Evolutionary conservation across 306 rosid genomes (phyloP).

Genomic region (Quercus aquifolioides): DNA sequence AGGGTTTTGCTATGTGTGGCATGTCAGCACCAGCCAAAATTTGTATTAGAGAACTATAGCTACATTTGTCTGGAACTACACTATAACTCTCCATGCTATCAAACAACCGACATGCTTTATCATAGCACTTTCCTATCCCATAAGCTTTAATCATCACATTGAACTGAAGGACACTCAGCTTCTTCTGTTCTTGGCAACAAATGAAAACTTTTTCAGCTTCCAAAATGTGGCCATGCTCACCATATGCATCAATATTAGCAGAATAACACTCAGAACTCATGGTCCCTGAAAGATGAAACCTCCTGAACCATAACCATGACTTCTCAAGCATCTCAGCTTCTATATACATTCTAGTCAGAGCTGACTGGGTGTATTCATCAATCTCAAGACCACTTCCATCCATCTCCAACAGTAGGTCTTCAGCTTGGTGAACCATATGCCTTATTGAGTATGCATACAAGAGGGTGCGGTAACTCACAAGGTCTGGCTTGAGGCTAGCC

Average conservation of each 20-base stretch:
- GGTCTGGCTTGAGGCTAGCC: constrained; percentile 53
- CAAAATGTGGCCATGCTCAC: constrained; percentile 51
- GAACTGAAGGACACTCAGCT: constrained; percentile 61
- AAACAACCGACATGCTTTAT: constrained; percentile 55
- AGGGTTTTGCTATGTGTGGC: constrained; percentile 55
- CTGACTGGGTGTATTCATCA: constrained; percentile 77
- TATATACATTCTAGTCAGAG: constrained; percentile 75
- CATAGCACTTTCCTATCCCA: constrained; percentile 59
- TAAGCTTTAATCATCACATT: constrained; percentile 93
- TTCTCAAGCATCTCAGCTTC: constrained; percentile 54
- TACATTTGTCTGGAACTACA: constrained; percentile 60
- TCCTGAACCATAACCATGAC: constrained; percentile 75
- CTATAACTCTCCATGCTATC: constrained; percentile 56
- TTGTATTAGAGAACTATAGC: constrained; percentile 70
- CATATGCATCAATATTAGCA: constrained; percentile 79
- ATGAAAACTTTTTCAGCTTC: constrained; percentile 77
- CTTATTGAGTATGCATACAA: constrained; percentile 66
- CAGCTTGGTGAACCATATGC: constrained; percentile 60
- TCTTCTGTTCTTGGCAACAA: constrained; percentile 63
- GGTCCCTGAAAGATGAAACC: constrained; percentile 57
- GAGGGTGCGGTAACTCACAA: constrained; percentile 73
- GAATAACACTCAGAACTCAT: constrained; percentile 72
- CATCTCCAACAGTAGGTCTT: constrained; percentile 65
- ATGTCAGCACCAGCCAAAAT: constrained; percentile 59
- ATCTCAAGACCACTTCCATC: constrained; percentile 59